Base-by-base conservation (phyloP, 129 eudicot species). In the Lactuca saligna region DNA sequence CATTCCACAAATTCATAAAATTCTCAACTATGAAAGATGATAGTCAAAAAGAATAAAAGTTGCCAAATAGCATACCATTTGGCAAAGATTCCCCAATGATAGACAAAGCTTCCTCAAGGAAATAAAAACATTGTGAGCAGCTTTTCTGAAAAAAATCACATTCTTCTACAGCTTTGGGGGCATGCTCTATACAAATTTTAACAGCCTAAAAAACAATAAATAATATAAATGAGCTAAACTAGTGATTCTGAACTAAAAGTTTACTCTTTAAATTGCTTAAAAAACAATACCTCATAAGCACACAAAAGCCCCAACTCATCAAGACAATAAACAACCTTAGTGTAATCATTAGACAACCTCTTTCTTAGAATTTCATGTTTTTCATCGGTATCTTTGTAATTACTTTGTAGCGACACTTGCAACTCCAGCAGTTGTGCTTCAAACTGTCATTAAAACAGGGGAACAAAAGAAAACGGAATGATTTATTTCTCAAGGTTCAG, bases 281-380 rank as follows among this genome's bases (percentile, higher is more conserved):
- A 25, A 29, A 75, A 60, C 25, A 71, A 61, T 73, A 90, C 97
- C 95, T 90, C 95, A 72, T 84, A 75, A 66, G 95, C 84, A 81
- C 97, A 87, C n/a, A 87, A 39, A 54, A 82, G 85, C 15, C 97
- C 97, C 29, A 90, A 83, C 74, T 85, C 72, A 48, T 87, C 91
- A 69, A 90, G 80, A 82, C 95, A 90, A 72, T 80, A 85, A 57
- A 84, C 3, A 55, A 90, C 79, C 78, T 81, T 72, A 25, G 79
- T 63, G 48, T 82, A 74, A 69, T 82, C 85, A 70, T 58, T 69
- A 8, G 84, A 69, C 42, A 90, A 34, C 81, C 72, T 76, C 68
- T 77, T 82, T 51, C 74, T 68, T n/a, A 87, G 49, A 63, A 51
- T 14, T 58, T 77, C 76, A 39, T 57, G 76, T 64, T 78, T 81